These are phyloP conservation scores for Diutina neorugosa DNA, from an alignment of 1,139 yeast genomes.

Conservation along the genomic window DNA sequence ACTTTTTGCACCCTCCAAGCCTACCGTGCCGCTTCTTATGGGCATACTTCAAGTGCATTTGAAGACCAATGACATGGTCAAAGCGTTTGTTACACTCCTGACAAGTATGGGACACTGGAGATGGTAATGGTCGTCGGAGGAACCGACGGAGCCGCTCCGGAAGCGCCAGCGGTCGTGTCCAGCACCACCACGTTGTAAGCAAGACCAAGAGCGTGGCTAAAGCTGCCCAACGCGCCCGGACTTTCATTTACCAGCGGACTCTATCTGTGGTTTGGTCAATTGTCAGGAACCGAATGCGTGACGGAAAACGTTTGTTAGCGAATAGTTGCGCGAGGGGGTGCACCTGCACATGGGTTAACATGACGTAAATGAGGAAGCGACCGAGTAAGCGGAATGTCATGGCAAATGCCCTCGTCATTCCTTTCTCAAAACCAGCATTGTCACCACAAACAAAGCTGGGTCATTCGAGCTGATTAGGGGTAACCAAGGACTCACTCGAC, in stretches of 20 bases:
- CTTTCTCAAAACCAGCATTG: no score
- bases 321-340: background rate
- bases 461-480: no score
- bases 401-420: no score
- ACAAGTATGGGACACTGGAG: background rate
- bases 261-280: background rate
- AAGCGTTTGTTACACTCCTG: background rate
- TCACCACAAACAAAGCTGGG: no score
- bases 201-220: background rate
- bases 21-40: background rate
- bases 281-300: no score
- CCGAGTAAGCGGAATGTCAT: background rate
- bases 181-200: background rate
- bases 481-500: no score
- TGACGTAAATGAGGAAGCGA: background rate
- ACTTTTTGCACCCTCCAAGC: background rate
- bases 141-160: background rate
- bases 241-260: background rate
- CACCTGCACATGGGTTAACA: background rate
- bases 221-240: background rate
- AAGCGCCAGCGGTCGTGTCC: background rate
- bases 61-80: conserved; percentile 1
- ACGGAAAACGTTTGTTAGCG: no score
- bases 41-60: background rate
- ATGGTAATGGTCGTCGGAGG: background rate